phyloP scores from a whole-genome alignment of 306 rosid genomes.

The Alnus glutinosa region DNA sequence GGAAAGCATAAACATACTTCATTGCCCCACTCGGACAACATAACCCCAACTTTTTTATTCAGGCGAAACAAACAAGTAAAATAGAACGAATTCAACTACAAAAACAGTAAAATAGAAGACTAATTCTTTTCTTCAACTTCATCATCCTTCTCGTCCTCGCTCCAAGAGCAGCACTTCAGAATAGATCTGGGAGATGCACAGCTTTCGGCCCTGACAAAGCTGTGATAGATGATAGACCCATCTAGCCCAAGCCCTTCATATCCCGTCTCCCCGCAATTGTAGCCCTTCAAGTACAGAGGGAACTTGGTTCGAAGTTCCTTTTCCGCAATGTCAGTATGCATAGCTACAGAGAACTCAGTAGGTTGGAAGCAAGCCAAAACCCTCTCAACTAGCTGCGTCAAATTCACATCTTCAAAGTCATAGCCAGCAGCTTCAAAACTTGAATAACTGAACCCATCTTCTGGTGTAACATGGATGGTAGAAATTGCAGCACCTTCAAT shows the following conservation, averaged over 20 bases:
- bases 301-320: conserved; percentile 36
- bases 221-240: conserved; percentile 52
- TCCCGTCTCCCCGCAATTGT: conserved; percentile 45
- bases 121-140: conserved; percentile 48
- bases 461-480: conserved; percentile 92
- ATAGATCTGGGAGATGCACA: conserved; percentile 75
- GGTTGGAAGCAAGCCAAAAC: conserved; percentile 82
- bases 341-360: conserved; percentile 73
- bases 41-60: neutral
- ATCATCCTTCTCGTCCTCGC: conserved; percentile 81
- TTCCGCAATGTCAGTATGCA: conserved; percentile 47
- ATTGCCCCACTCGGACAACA: neutral
- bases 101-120: neutral
- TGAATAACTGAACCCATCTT: conserved; percentile 96
- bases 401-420: conserved; percentile 38
- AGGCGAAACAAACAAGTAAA: conserved; percentile 24
- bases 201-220: conserved; percentile 43
- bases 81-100: conserved; percentile 33
- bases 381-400: conserved; percentile 60
- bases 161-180: conserved; percentile 77
- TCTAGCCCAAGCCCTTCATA: conserved; percentile 57
- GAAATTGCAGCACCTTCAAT: conserved; percentile 81
- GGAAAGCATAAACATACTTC: no score
- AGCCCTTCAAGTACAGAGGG: conserved; percentile 56
- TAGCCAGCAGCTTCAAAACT: conserved; percentile 92